A percentile compares a stretch with the other conserved stretches of the same genome.
phyloP scores from a whole-genome alignment of 2,329 filamentous ascomycete genomes.

The Diaporthe citri region DNA sequence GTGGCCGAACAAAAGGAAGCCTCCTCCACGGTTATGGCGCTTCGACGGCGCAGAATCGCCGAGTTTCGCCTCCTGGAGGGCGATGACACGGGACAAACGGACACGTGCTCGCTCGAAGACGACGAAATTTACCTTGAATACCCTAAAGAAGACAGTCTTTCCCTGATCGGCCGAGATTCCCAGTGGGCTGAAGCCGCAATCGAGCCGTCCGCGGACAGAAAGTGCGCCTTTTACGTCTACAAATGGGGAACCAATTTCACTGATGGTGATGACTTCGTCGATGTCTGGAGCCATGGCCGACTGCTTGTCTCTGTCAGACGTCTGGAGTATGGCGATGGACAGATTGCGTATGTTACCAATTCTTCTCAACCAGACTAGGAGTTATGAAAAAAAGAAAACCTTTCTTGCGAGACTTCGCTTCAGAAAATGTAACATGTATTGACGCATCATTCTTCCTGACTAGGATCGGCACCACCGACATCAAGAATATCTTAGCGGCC shows the following conservation, averaged over 20 bases:
- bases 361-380: too few species aligned
- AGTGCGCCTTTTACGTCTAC: not conserved
- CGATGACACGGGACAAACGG: not conserved
- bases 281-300: constrained; percentile 4
- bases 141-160: not conserved
- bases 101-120: not conserved
- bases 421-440: too few species aligned
- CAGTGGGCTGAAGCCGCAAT: constrained; percentile 8
- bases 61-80: not conserved
- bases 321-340: not conserved
- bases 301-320: constrained; percentile 7
- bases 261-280: not conserved
- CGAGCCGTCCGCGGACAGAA: not conserved
- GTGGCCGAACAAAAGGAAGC: too few species aligned
- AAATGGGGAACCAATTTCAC: not conserved
- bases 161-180: not conserved
- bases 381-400: too few species aligned
- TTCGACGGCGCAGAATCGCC: not conserved
- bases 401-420: too few species aligned
- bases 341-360: not conserved
- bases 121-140: not conserved
- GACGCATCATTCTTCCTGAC: not conserved
- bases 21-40: not conserved
- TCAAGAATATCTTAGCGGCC: not conserved
- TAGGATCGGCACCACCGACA: not conserved